Base-by-base conservation (phyloP, 768 basidiomycete genomes). In the Rhodotorula toruloides region DNA sequence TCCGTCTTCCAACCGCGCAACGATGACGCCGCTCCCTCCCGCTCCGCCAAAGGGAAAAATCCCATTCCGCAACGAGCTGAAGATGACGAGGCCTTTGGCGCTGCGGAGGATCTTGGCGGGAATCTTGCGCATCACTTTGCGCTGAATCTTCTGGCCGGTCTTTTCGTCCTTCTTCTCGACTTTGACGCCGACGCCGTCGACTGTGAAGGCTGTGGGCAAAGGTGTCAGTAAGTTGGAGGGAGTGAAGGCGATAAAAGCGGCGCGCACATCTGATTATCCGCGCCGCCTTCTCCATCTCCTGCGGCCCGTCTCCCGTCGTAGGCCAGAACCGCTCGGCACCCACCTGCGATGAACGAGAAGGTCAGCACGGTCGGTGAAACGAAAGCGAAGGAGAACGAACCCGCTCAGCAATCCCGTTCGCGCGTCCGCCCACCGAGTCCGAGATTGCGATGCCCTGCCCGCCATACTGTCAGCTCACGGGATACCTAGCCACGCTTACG, bases 281-380 rank as follows among this genome's bases (percentile, higher is more conserved):
- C 21, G 68, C 63, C 22, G 64, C 67, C 58, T 76, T 76, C 13
- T 66, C 65, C 43, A 76, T 65, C 56, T 76, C 74, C 25, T 36
- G 42, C 13, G 27, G 31, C 8, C 44, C 59, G 27, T 71, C 70
- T 11, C 49, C 54, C 1, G 42, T 61, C 17, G 60, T 61, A 3
- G 70, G 70, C 65, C 65, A 70, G 58, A 70, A 70, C 10, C 69
- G 61, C 36, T 66, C 69, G 7, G 53, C 50, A 4, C 65, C 57
- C 1, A 52, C 31, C 60, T 44, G 21, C 7, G 42, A 36, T 29
- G 2, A 3, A 8, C 13, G 37, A 31, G 42, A n/a, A 44, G 37
- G 37, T 4, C 12, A 47, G 17, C 29, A 21, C 12, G 13, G 5
- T 22, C 43, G 3, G 12, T 12, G 25, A 44, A 27, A 49, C 6